phyloP scores from a whole-genome alignment of 805 yeast genomes.

The Teunomyces kruisii region DNA sequence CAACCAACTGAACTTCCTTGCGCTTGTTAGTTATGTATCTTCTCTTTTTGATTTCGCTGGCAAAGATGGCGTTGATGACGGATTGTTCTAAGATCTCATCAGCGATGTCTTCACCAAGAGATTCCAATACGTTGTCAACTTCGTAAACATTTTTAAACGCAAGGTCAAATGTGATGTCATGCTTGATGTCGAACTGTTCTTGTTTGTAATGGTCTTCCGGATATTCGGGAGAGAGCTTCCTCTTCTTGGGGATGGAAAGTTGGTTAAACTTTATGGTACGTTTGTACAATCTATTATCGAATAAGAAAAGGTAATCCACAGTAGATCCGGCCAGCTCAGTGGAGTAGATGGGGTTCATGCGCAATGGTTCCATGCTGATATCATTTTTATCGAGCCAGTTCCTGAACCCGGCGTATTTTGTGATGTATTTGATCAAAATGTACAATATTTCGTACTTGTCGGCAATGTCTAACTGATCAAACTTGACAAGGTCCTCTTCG shows the following conservation, averaged over 20 bases:
- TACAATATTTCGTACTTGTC: constrained; percentile 53
- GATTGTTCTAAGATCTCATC: constrained; percentile 23
- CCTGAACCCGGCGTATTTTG: constrained; percentile 47
- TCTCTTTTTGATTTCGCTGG: constrained; percentile 53
- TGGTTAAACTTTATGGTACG: constrained; percentile 25
- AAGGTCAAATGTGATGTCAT: constrained; percentile 28
- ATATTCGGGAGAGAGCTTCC: constrained; percentile 31
- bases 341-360: constrained; percentile 14
- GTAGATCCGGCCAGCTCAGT: constrained; percentile 9
- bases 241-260: constrained; percentile 33
- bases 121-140: constrained; percentile 19
- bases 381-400: constrained; percentile 44
- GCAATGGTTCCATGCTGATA: constrained; percentile 22
- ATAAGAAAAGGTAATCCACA: constrained; percentile 38
- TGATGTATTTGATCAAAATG: constrained; percentile 42
- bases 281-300: constrained; percentile 54
- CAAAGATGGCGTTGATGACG: constrained; percentile 23
- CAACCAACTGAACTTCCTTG: constrained; percentile 63
- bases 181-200: constrained; percentile 30
- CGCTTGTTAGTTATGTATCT: constrained; percentile 53
- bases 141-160: constrained; percentile 31
- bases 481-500: constrained; percentile 25
- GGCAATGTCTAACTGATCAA: constrained; percentile 38
- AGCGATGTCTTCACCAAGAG: constrained; percentile 16
- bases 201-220: constrained; percentile 29